Evolutionary conservation across 345 rosid genomes (phyloP).

Genomic region (Eucalyptus melliodora): DNA sequence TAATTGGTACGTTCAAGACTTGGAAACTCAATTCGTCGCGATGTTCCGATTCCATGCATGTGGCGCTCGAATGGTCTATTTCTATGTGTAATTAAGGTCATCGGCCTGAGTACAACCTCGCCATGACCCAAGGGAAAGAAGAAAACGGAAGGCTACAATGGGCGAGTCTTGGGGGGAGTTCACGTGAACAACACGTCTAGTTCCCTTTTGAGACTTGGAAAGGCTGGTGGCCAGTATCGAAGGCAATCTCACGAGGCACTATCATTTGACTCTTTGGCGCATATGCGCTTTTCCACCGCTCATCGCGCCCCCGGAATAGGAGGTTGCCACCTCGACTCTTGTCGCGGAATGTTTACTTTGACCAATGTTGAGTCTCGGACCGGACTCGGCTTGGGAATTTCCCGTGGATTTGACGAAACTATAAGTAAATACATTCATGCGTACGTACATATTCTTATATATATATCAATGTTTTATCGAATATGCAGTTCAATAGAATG

Average conservation of each 20-base stretch:
- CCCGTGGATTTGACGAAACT: not conserved
- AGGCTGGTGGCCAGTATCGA: no score
- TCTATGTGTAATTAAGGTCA: accelerated
- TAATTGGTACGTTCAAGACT: not conserved
- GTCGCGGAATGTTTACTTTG: not conserved
- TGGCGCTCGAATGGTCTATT: not conserved
- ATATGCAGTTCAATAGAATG: not conserved
- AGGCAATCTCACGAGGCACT: not conserved
- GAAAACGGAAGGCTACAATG: not conserved
- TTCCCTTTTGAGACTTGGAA: not conserved
- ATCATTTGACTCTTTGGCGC: not conserved
- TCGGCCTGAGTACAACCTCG: not conserved
- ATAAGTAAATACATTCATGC: not conserved
- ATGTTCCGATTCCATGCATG: not conserved
- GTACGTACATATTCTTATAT: not conserved
- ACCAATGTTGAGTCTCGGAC: not conserved
- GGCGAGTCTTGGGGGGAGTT: not conserved
- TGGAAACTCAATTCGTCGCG: not conserved
- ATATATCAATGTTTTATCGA: not conserved
- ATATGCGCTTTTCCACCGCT: not conserved
- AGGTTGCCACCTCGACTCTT: not conserved
- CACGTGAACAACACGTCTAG: not conserved
- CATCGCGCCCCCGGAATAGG: not conserved
- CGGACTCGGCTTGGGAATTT: not conserved
- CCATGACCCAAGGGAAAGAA: not conserved